Percentiles rank a stretch among this genome's conserved stretches.
phyloP scores from a whole-genome alignment of 129 eudicot genomes.

The Silybum marianum region DNA sequence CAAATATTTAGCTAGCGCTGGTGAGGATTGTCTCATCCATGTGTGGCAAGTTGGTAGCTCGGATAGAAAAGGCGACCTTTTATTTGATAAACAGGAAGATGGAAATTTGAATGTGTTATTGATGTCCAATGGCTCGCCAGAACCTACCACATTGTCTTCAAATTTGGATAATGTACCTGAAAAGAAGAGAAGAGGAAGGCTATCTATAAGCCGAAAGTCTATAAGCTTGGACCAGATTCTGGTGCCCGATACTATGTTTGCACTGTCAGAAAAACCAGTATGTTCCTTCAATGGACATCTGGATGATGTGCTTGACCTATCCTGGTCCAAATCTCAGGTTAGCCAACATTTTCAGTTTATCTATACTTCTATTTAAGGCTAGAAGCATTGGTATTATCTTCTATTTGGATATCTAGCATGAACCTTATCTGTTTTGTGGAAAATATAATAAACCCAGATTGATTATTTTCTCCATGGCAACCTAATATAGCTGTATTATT shows the following conservation, averaged over 20 bases:
- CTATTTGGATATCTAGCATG: neutral
- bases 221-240: constrained; percentile 77
- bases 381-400: neutral
- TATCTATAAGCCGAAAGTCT: constrained; percentile 86
- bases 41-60: constrained; percentile 85
- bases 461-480: neutral
- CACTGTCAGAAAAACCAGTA: constrained; percentile 82
- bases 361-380: neutral
- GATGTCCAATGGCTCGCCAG: constrained; percentile 82
- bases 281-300: constrained; percentile 90
- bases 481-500: neutral
- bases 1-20: constrained; percentile 94
- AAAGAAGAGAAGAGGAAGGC: constrained; percentile 88
- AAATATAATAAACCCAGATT: neutral
- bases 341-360: constrained; percentile 25
- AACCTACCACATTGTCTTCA: constrained; percentile 62
- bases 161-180: constrained; percentile 53
- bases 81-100: constrained; percentile 87
- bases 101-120: constrained; percentile 70
- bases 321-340: constrained; percentile 99
- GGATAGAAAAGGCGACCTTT: constrained; percentile 88
- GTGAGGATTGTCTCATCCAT: constrained; percentile 91
- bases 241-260: constrained; percentile 82
- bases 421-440: constrained; percentile 19
- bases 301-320: constrained; percentile 87